Evolutionary conservation across 495 filamentous ascomycete species (phyloP).

Genomic region (Penicillium verhagenii): DNA sequence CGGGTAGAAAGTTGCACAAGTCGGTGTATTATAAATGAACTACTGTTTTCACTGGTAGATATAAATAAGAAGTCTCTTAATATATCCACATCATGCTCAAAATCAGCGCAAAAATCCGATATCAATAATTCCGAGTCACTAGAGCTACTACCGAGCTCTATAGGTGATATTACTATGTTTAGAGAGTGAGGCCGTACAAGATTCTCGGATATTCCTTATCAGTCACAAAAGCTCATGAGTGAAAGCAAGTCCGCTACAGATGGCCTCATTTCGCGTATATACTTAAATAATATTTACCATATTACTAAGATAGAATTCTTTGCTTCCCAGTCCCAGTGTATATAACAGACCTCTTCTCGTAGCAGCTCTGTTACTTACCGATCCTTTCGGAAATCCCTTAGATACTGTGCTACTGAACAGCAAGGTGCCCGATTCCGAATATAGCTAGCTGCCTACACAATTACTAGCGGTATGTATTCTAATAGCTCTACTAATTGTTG

Average conservation of each 20-base stretch:
- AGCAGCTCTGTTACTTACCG: not conserved
- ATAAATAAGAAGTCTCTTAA: constrained; percentile 45
- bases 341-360: not conserved
- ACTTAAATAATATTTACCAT: constrained; percentile 34
- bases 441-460: not conserved
- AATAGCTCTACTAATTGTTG: too few species aligned
- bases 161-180: not conserved
- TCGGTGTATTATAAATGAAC: constrained; percentile 20
- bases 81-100: constrained; percentile 43
- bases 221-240: constrained; percentile 20
- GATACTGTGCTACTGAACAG: not conserved
- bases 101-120: constrained; percentile 11
- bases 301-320: constrained; percentile 24
- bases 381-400: not conserved
- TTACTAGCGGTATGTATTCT: not conserved
- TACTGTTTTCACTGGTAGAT: constrained; percentile 8
- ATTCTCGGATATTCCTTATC: constrained; percentile 5
- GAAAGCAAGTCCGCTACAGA: constrained; percentile 19
- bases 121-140: not conserved
- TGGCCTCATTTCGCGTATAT: constrained; percentile 14
- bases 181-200: not conserved
- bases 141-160: not conserved
- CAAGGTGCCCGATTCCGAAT: not conserved
- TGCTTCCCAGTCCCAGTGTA: constrained; percentile 18
- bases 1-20: constrained; percentile 23